Percentiles rank a stretch among this genome's conserved stretches.
Conservation (phyloP, 257 asterid genomes). For the Mitragyna speciosa region DNA sequence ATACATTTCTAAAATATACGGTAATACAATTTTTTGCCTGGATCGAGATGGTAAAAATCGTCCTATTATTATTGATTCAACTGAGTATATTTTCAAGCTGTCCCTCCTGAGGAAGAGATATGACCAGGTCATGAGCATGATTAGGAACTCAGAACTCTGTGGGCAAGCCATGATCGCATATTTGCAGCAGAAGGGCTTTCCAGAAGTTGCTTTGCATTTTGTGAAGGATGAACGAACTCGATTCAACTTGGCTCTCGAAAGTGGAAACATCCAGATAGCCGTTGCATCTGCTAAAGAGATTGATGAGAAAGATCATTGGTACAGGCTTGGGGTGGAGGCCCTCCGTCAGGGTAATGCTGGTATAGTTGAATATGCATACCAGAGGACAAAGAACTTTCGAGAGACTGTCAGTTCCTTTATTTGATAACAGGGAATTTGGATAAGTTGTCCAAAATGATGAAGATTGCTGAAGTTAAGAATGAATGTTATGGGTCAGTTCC, state of each 20-base stretch:
- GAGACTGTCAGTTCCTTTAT: constrained; percentile 85
- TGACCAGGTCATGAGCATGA: constrained; percentile 97
- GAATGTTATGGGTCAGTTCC: constrained; percentile 98
- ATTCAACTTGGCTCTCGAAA: constrained; percentile 87
- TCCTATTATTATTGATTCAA: constrained; percentile 85
- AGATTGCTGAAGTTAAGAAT: constrained; percentile 83
- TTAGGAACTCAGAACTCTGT: constrained; percentile 85
- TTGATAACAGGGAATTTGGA: constrained; percentile 65
- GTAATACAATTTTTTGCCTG: constrained; percentile 88
- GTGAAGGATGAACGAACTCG: constrained; percentile 94
- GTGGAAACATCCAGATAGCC: constrained; percentile 94
- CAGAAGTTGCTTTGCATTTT: constrained; percentile 95
- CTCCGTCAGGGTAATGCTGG: constrained; percentile 97
- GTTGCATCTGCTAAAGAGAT: constrained; percentile 85
- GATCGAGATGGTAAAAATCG: constrained; percentile 95
- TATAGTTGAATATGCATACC: constrained; percentile 95
- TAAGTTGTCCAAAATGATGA: constrained; percentile 87
- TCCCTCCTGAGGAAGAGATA: constrained; percentile 70
- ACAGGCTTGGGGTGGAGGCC: constrained; percentile 93
- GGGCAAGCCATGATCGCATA: constrained; percentile 99
- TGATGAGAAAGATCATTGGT: constrained; percentile 93
- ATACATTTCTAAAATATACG: constrained; percentile 80
- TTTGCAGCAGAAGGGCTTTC: constrained; percentile 98
- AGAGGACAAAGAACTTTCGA: constrained; percentile 86
- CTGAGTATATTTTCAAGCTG: constrained; percentile 82